A percentile compares a stretch with the other conserved stretches of the same genome.
These are phyloP conservation scores for Colletotrichum godetiae DNA, from an alignment of 2,329 filamentous ascomycete genomes.

Conservation along the genomic window DNA sequence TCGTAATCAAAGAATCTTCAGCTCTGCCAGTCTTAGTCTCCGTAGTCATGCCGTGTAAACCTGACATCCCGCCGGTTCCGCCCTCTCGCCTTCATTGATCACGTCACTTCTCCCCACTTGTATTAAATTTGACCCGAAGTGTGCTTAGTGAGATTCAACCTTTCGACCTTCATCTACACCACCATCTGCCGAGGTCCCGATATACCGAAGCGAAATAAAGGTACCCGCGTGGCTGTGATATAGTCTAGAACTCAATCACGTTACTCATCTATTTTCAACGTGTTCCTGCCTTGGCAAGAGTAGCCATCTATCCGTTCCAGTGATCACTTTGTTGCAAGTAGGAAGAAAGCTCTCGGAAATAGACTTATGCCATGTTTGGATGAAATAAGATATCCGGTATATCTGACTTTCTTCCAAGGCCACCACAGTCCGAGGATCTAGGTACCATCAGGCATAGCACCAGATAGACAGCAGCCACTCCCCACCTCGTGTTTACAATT, in stretches of 20 bases:
- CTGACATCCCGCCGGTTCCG: not conserved
- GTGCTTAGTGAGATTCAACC: not conserved
- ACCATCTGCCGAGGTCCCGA: not conserved
- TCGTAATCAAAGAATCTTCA: no score
- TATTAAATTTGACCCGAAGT: not conserved
- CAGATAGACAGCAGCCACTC: not conserved
- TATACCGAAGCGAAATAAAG: not conserved
- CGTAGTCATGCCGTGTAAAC: not conserved
- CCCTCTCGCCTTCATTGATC: not conserved
- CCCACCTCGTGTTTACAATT: not conserved
- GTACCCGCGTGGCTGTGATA: not conserved
- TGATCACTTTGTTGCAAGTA: not conserved
- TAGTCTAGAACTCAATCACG: not conserved
- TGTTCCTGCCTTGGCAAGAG: not conserved
- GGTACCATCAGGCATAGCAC: not conserved
- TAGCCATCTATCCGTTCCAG: no score
- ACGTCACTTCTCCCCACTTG: no score
- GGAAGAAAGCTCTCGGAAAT: not conserved
- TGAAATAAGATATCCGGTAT: not conserved
- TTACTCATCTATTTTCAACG: not conserved
- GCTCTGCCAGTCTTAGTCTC: accelerated
- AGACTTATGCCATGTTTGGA: constrained; percentile 3
- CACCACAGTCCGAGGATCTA: not conserved
- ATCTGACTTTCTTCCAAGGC: not conserved
- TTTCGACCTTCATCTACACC: not conserved